Base-by-base conservation (phyloP, 2,329 filamentous ascomycete species). In the Chrysoporthe deuterocubensis region DNA sequence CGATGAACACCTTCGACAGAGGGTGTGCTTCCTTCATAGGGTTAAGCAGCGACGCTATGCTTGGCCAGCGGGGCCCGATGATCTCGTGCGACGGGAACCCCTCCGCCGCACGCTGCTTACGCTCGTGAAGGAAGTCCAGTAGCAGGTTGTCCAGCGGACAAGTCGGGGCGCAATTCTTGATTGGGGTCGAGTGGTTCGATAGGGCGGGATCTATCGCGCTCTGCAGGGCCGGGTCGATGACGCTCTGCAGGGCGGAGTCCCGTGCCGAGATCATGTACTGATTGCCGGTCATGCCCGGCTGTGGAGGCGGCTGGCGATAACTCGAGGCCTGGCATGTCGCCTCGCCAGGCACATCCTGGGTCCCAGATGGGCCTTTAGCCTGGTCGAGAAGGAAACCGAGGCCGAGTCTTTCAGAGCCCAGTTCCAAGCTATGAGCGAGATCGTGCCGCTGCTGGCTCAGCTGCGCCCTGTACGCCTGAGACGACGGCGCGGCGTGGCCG, bases 1-100 rank as follows among this genome's bases (percentile, higher is more conserved):
- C 93, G 54, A 92, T 94, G 75, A 96, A 92, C 16, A 97, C 87
- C 72, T 92, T 92, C 7, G 92, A 95, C 1, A 97, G 82, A 0
- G 92, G 92, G 74, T 97, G 93, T 1, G 89, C 87, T 69, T 83
- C 84, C 62, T 85, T 84, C 52, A 88, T 82, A 0, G 92, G 91
- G 75, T 95, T 92, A 50, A 95, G 85, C 4, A 97, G 84, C 0
- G 91, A 92, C 0, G 90, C 90, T 67, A 96, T 91, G 67, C 90
- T 92, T 1, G 93, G 93, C 75, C 96, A 94, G 16, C 87, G 84
- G 0, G 93, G 93, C 0, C 92, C 93, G 8, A 92, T 85, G 9
- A 95, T 85, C 57, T 91, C 87, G 52, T 88, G 83, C 9, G 84
- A 79, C 0, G 90, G 81, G 0, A 89, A 83, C 4, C 92, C 92